These are phyloP conservation scores for Juglanconis oblonga DNA, from an alignment of 2,329 filamentous ascomycete species.

Conservation along the genomic window DNA sequence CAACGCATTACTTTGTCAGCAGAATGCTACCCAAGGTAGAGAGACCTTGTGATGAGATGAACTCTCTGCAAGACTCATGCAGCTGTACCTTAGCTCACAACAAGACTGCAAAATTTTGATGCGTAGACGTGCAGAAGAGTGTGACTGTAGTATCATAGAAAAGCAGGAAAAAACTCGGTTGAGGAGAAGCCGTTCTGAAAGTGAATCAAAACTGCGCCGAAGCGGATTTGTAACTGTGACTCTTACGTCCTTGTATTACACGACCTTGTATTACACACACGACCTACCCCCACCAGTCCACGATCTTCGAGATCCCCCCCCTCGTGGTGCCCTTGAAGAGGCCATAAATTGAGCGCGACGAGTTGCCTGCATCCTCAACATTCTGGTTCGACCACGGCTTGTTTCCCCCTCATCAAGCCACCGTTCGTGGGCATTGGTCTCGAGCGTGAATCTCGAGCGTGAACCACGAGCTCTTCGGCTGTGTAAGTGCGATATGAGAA, in stretches of 20 bases:
- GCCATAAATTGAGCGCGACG: too few species aligned
- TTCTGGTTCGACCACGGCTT: too few species aligned
- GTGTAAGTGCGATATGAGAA: neutral
- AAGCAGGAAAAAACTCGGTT: too few species aligned
- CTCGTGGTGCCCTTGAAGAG: too few species aligned
- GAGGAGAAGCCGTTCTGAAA: too few species aligned
- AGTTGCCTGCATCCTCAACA: too few species aligned
- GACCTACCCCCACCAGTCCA: neutral
- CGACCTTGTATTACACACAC: neutral
- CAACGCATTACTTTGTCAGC: constrained; percentile 5
- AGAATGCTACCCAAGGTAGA: neutral
- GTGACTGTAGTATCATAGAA: neutral
- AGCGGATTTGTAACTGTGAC: neutral
- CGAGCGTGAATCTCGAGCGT: neutral
- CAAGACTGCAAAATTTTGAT: neutral
- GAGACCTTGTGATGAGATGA: neutral
- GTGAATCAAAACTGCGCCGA: too few species aligned
- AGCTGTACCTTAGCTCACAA: neutral
- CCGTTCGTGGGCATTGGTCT: too few species aligned
- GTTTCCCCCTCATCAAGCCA: too few species aligned
- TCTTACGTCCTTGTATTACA: neutral
- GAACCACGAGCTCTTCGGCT: neutral
- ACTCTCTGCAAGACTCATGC: neutral
- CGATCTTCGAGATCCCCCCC: too few species aligned
- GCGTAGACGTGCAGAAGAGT: neutral